Percentiles rank a stretch among this genome's conserved stretches.
These are phyloP conservation scores for Naganishia sp. DNA, from an alignment of 1,284 basidiomycete species.

Conservation along the genomic window DNA sequence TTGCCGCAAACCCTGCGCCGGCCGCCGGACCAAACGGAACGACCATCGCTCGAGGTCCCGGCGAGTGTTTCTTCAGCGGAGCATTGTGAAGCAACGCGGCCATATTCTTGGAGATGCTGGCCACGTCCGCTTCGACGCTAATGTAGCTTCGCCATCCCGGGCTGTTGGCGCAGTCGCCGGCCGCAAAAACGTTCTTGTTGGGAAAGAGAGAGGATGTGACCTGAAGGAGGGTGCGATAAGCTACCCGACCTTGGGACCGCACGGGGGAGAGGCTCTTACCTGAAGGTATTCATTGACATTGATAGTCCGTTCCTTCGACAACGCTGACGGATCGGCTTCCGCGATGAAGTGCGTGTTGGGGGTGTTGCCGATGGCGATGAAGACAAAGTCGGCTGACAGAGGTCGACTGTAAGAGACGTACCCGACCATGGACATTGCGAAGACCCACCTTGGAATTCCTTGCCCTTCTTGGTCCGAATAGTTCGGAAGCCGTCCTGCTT, in stretches of 20 bases:
- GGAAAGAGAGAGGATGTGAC: slow-evolving; percentile 37
- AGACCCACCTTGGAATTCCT: slow-evolving; percentile 42
- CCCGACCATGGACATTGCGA: background rate
- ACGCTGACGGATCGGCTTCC: slow-evolving; percentile 43
- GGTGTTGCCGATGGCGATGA: slow-evolving; percentile 53
- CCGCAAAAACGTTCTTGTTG: slow-evolving; percentile 46
- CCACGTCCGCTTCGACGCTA: slow-evolving; percentile 40
- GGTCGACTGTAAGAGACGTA: background rate
- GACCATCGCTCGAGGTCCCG: slow-evolving; percentile 28
- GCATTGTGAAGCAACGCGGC: background rate
- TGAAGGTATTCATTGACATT: slow-evolving; percentile 47
- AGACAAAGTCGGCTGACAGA: slow-evolving; percentile 52
- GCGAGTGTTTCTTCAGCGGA: slow-evolving; percentile 29
- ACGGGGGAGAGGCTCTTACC: slow-evolving; percentile 14
- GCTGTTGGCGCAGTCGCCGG: slow-evolving; percentile 46
- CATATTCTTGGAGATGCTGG: slow-evolving; percentile 40
- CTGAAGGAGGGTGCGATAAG: slow-evolving; percentile 23
- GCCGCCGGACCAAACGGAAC: slow-evolving; percentile 30
- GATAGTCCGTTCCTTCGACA: slow-evolving; percentile 42
- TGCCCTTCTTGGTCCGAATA: slow-evolving; percentile 45
- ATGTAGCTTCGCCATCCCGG: slow-evolving; percentile 47
- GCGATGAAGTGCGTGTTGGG: slow-evolving; percentile 51
- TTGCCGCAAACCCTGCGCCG: slow-evolving; percentile 27
- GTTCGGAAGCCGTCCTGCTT: slow-evolving; percentile 39
- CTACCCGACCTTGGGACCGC: background rate